A percentile compares a stretch with the other conserved stretches of the same genome.
phyloP scores from a whole-genome alignment of 1,139 yeast genomes.

The Groenewaldozyma auringiensis region DNA sequence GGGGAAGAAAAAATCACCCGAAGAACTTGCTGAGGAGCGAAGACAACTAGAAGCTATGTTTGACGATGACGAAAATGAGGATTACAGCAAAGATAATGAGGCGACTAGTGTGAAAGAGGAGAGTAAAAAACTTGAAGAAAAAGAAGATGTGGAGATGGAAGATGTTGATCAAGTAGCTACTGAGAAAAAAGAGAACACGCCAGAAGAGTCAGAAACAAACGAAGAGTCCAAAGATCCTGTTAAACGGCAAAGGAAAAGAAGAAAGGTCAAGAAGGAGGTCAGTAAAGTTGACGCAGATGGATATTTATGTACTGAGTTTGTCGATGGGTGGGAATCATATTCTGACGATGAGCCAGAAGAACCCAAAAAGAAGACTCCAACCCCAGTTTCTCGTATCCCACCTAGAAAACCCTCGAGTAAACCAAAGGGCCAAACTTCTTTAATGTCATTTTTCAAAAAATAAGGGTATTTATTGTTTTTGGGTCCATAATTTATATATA shows the following conservation, averaged over 20 bases:
- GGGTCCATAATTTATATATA: neutral
- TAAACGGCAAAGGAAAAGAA: constrained; percentile 10
- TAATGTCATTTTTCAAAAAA: constrained; percentile 20
- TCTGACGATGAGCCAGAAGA: constrained; percentile 15
- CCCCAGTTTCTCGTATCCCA: constrained; percentile 6
- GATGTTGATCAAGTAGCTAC: constrained; percentile 2
- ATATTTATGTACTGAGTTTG: constrained; percentile 15
- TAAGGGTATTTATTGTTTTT: neutral
- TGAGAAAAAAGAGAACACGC: neutral
- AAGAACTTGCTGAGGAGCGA: constrained; percentile 11
- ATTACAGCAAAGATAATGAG: constrained; percentile 6
- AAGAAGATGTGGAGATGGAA: constrained; percentile 9
- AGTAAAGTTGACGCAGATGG: constrained; percentile 14
- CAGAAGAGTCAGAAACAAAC: constrained; percentile 1
- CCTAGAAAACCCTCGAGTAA: constrained; percentile 4
- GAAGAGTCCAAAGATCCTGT: constrained; percentile 1
- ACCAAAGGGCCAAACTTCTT: constrained; percentile 13
- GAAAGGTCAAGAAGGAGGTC: constrained; percentile 14
- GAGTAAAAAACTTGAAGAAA: constrained; percentile 3
- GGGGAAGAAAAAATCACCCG: constrained; percentile 6
- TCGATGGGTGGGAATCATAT: constrained; percentile 16
- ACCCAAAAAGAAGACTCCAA: neutral
- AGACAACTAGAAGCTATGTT: constrained; percentile 17
- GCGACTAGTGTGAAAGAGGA: constrained; percentile 4
- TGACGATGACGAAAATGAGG: constrained; percentile 15